A percentile compares a stretch with the other conserved stretches of the same genome.
Conservation (phyloP, 495 filamentous ascomycete species). For the Thozetella sp. region DNA sequence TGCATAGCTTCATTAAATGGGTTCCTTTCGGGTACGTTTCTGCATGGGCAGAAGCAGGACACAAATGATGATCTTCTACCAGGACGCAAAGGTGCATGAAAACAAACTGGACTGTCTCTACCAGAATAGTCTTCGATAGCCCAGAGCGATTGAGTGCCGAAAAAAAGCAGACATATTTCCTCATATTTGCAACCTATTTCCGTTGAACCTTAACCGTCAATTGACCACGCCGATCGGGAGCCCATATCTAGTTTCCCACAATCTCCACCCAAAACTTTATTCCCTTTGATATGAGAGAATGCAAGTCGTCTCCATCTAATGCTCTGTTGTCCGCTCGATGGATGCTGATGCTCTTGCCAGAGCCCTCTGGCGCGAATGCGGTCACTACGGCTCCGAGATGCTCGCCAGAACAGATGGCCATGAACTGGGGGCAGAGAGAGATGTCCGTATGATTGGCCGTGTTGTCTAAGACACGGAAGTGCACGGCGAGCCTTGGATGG, state of each 20-base stretch:
- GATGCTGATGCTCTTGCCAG: background rate
- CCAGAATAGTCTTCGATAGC: too few relatives aligned
- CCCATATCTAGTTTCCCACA: too few relatives aligned
- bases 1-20: constrained; percentile 24
- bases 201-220: too few relatives aligned
- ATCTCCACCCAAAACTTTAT: background rate
- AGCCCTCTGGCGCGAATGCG: background rate
- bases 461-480: background rate
- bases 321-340: background rate
- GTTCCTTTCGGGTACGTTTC: constrained; percentile 22
- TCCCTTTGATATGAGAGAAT: background rate
- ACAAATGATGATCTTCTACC: too few relatives aligned
- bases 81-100: too few relatives aligned
- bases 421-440: background rate
- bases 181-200: too few relatives aligned
- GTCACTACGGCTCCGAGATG: background rate
- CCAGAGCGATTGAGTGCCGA: too few relatives aligned
- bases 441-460: background rate
- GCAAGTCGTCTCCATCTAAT: background rate
- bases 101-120: too few relatives aligned
- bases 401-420: background rate
- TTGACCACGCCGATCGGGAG: too few relatives aligned
- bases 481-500: background rate
- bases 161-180: too few relatives aligned
- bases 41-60: constrained; percentile 15